Conservation (phyloP, 805 yeast species). For the Starmerella gropengiesseri region DNA sequence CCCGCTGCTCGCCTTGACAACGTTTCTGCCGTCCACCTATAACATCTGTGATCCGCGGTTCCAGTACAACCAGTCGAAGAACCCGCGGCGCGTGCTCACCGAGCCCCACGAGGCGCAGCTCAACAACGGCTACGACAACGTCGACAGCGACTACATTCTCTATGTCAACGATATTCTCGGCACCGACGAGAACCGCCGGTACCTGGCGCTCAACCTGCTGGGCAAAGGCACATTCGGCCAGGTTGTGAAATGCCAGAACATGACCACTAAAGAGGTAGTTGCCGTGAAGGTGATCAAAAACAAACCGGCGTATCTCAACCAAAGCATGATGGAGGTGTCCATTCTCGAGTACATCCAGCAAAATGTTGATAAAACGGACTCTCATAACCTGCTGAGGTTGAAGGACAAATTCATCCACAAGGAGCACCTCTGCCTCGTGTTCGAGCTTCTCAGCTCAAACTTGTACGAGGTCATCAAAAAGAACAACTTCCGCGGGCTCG, state of each 20-base stretch:
- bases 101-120: slow-evolving; percentile 77
- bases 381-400: slow-evolving; percentile 64
- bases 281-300: slow-evolving; percentile 94
- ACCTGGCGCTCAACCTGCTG: slow-evolving; percentile 75
- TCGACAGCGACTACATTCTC: slow-evolving; percentile 78
- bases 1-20: slow-evolving; percentile 72
- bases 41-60: slow-evolving; percentile 76
- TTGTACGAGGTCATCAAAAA: slow-evolving; percentile 84
- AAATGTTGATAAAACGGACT: slow-evolving; percentile 55
- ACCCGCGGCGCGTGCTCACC: slow-evolving; percentile 85
- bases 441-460: slow-evolving; percentile 79
- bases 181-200: slow-evolving; percentile 69
- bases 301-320: slow-evolving; percentile 81
- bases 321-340: slow-evolving; percentile 80
- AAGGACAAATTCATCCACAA: slow-evolving; percentile 85
- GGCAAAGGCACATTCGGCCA: slow-evolving; percentile 99
- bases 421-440: slow-evolving; percentile 84
- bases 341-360: slow-evolving; percentile 71
- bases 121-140: slow-evolving; percentile 80
- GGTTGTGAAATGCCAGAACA: slow-evolving; percentile 84
- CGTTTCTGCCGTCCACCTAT: slow-evolving; percentile 67
- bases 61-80: slow-evolving; percentile 69
- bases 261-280: slow-evolving; percentile 69
- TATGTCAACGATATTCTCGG: slow-evolving; percentile 93
- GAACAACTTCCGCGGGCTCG: slow-evolving; percentile 84